phyloP scores from a whole-genome alignment of 768 basidiomycete genomes.

The Kondoa subrosea region DNA sequence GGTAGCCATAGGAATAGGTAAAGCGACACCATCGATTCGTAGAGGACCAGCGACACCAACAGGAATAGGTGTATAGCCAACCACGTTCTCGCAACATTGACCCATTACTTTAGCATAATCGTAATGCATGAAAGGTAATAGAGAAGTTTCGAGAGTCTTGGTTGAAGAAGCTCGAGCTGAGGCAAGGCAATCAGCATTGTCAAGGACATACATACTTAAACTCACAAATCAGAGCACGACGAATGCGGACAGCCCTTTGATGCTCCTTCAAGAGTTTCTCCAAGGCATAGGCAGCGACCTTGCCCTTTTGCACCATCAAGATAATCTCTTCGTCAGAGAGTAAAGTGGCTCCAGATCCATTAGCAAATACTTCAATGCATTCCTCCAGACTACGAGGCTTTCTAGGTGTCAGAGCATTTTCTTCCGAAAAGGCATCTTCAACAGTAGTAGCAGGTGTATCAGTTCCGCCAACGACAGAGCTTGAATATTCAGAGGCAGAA shows the following conservation, averaged over 20 bases:
- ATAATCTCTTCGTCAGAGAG: constrained; percentile 87
- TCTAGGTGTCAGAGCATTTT: constrained; percentile 8
- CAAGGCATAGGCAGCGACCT: constrained; percentile 83
- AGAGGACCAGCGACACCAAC: constrained; percentile 93
- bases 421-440: constrained; percentile 8
- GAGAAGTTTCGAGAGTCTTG: constrained; percentile 63
- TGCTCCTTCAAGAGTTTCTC: constrained; percentile 85
- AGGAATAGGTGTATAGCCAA: constrained; percentile 90
- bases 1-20: constrained; percentile 96
- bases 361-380: constrained; percentile 55
- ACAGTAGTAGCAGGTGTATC: constrained; percentile 21
- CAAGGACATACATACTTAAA: constrained; percentile 22
- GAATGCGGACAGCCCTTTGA: constrained; percentile 68
- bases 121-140: constrained; percentile 66
- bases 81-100: constrained; percentile 96
- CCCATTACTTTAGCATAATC: constrained; percentile 88
- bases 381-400: constrained; percentile 41
- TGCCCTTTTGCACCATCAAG: constrained; percentile 67
- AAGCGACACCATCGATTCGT: constrained; percentile 62
- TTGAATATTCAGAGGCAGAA: constrained; percentile 15
- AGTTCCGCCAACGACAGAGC: constrained; percentile 17
- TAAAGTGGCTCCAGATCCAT: constrained; percentile 33
- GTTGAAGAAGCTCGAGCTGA: constrained; percentile 69
- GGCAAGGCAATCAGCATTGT: constrained; percentile 11
- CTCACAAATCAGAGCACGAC: constrained; percentile 79